Base-by-base conservation (phyloP, 306 rosid species). In the Vicia sativa region DNA sequence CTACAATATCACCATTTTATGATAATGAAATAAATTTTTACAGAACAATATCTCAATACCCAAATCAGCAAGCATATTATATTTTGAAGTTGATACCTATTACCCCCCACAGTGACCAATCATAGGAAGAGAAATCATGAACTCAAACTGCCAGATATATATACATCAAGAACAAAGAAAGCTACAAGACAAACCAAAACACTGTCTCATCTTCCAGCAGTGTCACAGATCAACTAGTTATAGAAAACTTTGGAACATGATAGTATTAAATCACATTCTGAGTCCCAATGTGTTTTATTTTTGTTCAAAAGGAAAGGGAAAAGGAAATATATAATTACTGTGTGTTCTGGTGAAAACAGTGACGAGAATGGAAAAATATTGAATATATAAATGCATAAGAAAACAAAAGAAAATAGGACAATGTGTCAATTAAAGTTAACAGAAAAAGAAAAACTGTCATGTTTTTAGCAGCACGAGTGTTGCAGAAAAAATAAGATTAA, bases 261-360 rank as follows among this genome's bases (percentile, higher is more conserved):
- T 34, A 34, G 53, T 72, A 37, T 62, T 25, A 39, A 67, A 41
- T 14, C 73, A 54, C 50, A 72, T 62, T 64, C 70, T 67, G 76
- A 76, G 79, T 80, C 62, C 81, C 79, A 48, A 76, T 67, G 76
- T 55, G 54, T 59, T 29, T 75, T 54, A 70, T 37, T 73, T 25
- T 39, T 7, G 5, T 53, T 43, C 38, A 25, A n/a, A n/a, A n/a
- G n/a, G n/a, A n/a, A n/a, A 62, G 66, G 23, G n/a, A 68, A 71
- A 49, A 11, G 13, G 18, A 72, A 26, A 54, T 7, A 67, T 18
- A 37, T 9, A 16, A 41, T 34, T 62, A 21, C 26, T 64, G 16
- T 44, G 4, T 13, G 48, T 39, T 19, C 53, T 26, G 70, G 37
- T 28, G 29, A 63, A 54, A 74, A 46, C 31, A 19, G 19, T 5